These are phyloP conservation scores for Sodiomyces alkalinus DNA, from an alignment of 2,329 filamentous ascomycete genomes.

Conservation along the genomic window DNA sequence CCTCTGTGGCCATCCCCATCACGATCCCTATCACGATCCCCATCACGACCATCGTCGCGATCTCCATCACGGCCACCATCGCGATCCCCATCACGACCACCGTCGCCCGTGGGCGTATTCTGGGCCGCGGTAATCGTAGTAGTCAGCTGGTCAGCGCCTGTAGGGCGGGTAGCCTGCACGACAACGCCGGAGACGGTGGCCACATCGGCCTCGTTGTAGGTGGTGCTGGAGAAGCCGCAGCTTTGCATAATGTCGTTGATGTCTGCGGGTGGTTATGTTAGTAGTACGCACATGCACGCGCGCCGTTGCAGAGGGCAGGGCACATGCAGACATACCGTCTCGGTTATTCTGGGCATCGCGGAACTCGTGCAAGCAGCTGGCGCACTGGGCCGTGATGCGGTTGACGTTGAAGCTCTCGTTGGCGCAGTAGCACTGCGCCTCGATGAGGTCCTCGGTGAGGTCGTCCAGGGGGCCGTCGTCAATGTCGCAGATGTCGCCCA, in stretches of 20 bases:
- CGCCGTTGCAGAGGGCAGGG: too few relatives aligned
- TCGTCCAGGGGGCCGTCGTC: conserved; percentile 13
- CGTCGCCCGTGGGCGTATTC: not conserved
- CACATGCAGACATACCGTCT: conserved; percentile 6
- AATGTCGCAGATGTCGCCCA: conserved; percentile 8
- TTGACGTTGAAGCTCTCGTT: conserved; percentile 24
- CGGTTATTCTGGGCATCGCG: conserved; percentile 1
- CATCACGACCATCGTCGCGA: not conserved
- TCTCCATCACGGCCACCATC: conserved; percentile 2
- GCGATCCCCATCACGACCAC: not conserved
- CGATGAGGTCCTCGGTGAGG: conserved; percentile 19
- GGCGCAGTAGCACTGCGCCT: conserved; percentile 24
- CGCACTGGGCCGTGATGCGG: conserved; percentile 15
- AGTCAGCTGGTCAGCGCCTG: conserved; percentile 7
- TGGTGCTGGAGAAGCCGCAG: conserved; percentile 9
- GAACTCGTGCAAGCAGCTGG: conserved; percentile 8
- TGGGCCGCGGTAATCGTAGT: conserved; percentile 5
- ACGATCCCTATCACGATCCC: not conserved
- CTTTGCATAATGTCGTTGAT: conserved; percentile 9
- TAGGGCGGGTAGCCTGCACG: conserved; percentile 6
- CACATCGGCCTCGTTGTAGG: conserved; percentile 1
- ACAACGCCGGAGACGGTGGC: conserved; percentile 6
- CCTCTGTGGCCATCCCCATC: conserved; percentile 4
- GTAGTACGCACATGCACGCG: too few relatives aligned
- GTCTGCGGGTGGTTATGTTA: conserved; percentile 2